Evolutionary conservation across 495 filamentous ascomycete genomes (phyloP).

Genomic region (Neurospora sp.): DNA sequence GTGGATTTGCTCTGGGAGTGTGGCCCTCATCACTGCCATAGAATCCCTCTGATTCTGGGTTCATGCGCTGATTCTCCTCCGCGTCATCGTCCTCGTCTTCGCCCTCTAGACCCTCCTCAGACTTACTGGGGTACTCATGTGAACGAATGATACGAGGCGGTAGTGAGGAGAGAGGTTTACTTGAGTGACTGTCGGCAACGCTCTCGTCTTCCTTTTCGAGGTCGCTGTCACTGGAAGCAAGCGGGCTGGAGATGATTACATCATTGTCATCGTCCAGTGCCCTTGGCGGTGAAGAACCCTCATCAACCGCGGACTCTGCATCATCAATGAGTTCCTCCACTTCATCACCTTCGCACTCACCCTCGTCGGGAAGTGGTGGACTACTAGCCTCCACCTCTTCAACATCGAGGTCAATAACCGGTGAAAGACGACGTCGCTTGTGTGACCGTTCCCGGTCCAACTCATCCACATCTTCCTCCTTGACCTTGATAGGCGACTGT

Average conservation of each 20-base stretch:
- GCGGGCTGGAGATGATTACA: background rate
- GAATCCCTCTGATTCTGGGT: background rate
- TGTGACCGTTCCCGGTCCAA: conserved; percentile 8
- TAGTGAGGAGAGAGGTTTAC: background rate
- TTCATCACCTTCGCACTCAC: background rate
- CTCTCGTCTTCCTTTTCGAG: background rate
- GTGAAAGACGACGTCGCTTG: conserved; percentile 19
- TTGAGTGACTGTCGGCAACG: background rate
- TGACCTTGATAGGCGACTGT: conserved; percentile 7
- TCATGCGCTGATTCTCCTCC: background rate
- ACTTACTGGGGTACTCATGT: background rate
- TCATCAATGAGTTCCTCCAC: conserved; percentile 13
- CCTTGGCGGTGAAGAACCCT: background rate
- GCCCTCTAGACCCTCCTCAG: background rate
- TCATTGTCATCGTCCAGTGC: background rate
- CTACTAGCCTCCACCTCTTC: conserved; percentile 11
- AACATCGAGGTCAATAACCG: conserved; percentile 1
- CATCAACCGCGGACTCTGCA: conserved; percentile 13
- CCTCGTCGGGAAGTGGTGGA: background rate
- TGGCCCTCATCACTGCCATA: background rate
- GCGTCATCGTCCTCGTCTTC: background rate
- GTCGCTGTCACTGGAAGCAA: background rate
- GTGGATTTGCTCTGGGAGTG: background rate
- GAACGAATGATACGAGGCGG: background rate
- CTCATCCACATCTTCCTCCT: conserved; percentile 1